A percentile compares a stretch with the other conserved stretches of the same genome.
Evolutionary conservation across 2,329 filamentous ascomycete species (phyloP).

Genomic region (Thelonectria rubi): DNA sequence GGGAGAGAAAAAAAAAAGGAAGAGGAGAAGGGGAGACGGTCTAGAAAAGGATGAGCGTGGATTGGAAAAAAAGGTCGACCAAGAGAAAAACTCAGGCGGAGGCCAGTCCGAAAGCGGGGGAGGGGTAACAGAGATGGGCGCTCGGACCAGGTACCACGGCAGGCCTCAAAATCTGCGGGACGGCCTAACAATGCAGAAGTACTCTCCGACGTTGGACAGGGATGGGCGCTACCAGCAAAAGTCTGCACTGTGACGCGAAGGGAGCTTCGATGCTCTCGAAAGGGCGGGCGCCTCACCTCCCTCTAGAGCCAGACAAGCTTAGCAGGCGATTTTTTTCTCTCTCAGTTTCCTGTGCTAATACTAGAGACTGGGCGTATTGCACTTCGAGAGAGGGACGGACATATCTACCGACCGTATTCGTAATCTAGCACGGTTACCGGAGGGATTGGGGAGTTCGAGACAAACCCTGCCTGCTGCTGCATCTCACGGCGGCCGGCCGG

Average conservation of each 20-base stretch:
- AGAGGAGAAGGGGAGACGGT: constrained; percentile 31
- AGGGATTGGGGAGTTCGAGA: constrained; percentile 29
- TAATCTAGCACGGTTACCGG: constrained; percentile 39
- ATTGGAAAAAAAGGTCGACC: constrained; percentile 28
- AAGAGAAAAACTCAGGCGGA: constrained; percentile 38
- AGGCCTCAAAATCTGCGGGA: constrained; percentile 7
- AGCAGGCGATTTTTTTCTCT: not conserved
- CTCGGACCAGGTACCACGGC: constrained; percentile 8
- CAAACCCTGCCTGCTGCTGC: not conserved
- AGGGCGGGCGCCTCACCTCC: not conserved
- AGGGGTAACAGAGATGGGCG: constrained; percentile 43
- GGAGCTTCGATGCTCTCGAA: constrained; percentile 6
- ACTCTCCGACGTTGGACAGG: constrained; percentile 16
- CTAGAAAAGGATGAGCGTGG: constrained; percentile 34
- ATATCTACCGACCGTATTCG: constrained; percentile 39
- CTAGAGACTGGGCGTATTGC: no score
- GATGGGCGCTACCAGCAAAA: constrained; percentile 6
- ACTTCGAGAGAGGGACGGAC: constrained; percentile 7
- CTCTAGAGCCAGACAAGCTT: constrained; percentile 6
- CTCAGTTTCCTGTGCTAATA: not conserved
- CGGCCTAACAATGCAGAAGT: constrained; percentile 1
- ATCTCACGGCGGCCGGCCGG: constrained; percentile 28
- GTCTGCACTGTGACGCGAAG: not conserved
- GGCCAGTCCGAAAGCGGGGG: constrained; percentile 48
- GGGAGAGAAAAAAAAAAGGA: constrained; percentile 35